phyloP scores from a whole-genome alignment of 2,329 filamentous ascomycete species.

The Claviceps sp. region DNA sequence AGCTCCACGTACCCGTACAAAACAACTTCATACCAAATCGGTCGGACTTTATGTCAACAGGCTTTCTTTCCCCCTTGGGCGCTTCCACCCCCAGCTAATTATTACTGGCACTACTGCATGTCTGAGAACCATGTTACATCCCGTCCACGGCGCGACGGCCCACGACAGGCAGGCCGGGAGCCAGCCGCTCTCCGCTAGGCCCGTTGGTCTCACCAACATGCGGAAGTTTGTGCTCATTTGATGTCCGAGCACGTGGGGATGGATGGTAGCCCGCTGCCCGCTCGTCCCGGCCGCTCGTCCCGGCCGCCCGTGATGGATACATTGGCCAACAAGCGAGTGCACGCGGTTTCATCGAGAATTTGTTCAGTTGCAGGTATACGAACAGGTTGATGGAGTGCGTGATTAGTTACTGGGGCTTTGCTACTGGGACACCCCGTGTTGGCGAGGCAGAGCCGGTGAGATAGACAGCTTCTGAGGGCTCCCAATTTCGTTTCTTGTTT shows the following conservation, averaged over 20 bases:
- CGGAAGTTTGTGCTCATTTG: neutral
- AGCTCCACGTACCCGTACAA: too few relatives aligned
- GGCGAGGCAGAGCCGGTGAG: neutral
- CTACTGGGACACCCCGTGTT: neutral
- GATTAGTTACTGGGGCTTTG: neutral
- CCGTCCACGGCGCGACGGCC: neutral
- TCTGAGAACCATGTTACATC: neutral
- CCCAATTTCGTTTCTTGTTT: neutral
- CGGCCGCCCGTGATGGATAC: too few relatives aligned
- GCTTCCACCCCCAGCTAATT: too few relatives aligned
- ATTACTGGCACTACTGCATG: neutral
- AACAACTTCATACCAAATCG: too few relatives aligned
- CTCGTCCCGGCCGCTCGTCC: too few relatives aligned
- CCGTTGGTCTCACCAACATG: conserved; percentile 1
- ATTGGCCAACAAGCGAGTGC: neutral
- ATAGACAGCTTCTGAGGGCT: too few relatives aligned
- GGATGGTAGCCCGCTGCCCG: too few relatives aligned
- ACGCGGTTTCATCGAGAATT: neutral
- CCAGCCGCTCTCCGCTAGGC: neutral
- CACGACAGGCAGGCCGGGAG: neutral
- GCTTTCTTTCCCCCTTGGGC: too few relatives aligned
- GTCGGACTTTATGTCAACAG: too few relatives aligned
- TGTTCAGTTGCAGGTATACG: neutral
- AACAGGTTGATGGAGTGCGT: neutral
- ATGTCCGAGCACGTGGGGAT: too few relatives aligned